phyloP scores from a whole-genome alignment of 306 rosid genomes.

The Cucurbita ficifolia region DNA sequence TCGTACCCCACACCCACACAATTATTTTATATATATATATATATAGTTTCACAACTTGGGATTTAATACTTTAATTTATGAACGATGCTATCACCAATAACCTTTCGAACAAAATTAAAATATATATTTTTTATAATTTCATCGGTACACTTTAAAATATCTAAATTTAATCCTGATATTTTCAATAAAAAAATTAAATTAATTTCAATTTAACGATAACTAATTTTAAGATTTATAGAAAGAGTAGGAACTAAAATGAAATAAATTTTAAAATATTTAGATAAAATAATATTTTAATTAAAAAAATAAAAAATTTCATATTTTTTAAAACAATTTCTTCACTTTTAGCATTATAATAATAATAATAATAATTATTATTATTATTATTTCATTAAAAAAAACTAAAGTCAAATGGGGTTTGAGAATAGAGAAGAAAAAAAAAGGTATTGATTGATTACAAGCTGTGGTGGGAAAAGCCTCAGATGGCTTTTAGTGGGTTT shows the following conservation, averaged over 20 bases:
- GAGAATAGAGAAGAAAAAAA: neutral
- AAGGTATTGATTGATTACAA: conserved; percentile 3
- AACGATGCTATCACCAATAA: neutral
- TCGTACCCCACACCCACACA: neutral
- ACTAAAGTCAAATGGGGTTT: conserved; percentile 1
- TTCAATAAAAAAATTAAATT: neutral
- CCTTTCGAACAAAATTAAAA: neutral
- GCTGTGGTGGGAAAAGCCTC: conserved; percentile 19
- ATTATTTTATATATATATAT: neutral
- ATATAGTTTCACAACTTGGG: neutral
- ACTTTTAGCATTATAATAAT: conserved; percentile 18
- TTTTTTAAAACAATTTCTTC: conserved; percentile 6
- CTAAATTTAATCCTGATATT: no score
- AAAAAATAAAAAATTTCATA: conserved; percentile 9
- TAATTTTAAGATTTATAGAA: no score
- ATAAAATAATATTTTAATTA: neutral
- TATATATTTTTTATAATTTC: no score
- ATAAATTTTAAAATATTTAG: no score
- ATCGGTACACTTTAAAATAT: neutral
- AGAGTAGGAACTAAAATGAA: no score
- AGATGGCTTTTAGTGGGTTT: neutral
- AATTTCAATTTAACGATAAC: neutral
- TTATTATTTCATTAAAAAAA: neutral
- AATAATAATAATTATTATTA: conserved; percentile 14
- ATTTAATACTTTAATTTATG: neutral